phyloP scores from a whole-genome alignment of 441 rosid species.

The Biscutella laevigata region DNA sequence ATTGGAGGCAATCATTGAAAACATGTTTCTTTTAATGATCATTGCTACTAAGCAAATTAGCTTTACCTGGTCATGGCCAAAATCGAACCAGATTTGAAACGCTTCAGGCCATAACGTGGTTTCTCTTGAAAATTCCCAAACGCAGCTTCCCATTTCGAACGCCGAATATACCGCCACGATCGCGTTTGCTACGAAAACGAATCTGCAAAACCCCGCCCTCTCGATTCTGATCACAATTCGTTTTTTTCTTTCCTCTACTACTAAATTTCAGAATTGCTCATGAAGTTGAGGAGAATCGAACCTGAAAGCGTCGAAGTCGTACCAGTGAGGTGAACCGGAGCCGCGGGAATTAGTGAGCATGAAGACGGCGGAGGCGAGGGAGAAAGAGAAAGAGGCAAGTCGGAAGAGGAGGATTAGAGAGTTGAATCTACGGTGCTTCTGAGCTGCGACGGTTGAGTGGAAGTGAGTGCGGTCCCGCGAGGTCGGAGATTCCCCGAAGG shows the following conservation, averaged over 20 bases:
- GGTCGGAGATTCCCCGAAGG: constrained; percentile 45
- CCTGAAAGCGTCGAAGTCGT: constrained; percentile 83
- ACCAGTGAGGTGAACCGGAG: constrained; percentile 53
- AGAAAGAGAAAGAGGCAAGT: constrained; percentile 65
- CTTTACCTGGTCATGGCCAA: constrained; percentile 81
- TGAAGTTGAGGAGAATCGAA: constrained; percentile 13
- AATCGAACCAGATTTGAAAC: constrained; percentile 89
- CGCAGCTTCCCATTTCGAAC: constrained; percentile 61
- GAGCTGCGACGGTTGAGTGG: constrained; percentile 62
- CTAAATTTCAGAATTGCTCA: too few relatives aligned
- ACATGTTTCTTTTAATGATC: not conserved
- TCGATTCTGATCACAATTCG: too few relatives aligned
- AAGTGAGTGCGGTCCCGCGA: constrained; percentile 39
- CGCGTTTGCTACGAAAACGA: constrained; percentile 64
- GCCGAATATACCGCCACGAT: constrained; percentile 78
- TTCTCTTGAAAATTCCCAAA: constrained; percentile 72
- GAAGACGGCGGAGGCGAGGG: constrained; percentile 72
- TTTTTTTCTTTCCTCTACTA: too few relatives aligned
- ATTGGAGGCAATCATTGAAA: constrained; percentile 17
- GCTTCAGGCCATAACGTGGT: constrained; percentile 69
- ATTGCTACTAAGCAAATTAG: not conserved
- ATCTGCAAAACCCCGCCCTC: constrained; percentile 41
- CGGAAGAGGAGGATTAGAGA: constrained; percentile 60
- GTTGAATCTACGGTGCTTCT: constrained; percentile 77
- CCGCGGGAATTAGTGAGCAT: constrained; percentile 58